Percentiles rank a stretch among this genome's conserved stretches.
These are phyloP conservation scores for Solanum corneliomulleri DNA, from an alignment of 257 asterid genomes.

Conservation along the genomic window DNA sequence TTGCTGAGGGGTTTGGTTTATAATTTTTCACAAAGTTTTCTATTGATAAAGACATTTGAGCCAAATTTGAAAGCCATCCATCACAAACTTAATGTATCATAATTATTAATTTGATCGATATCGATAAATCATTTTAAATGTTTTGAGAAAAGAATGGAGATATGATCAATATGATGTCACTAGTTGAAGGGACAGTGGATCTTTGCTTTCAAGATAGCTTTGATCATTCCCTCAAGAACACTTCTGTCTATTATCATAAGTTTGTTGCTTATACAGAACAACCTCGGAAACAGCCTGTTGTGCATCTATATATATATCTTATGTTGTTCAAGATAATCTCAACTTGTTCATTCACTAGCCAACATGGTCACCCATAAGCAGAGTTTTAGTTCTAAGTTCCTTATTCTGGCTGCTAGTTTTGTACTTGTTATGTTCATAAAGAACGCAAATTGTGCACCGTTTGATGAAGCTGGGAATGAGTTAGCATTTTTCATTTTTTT, in stretches of 20 bases:
- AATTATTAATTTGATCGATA: background rate
- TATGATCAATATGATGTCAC: background rate
- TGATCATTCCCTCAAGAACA: constrained; percentile 15
- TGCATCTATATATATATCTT: background rate
- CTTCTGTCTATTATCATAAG: constrained; percentile 15
- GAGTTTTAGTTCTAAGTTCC: background rate
- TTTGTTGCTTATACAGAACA: constrained; percentile 1
- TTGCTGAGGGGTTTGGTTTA: background rate
- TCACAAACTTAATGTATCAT: background rate
- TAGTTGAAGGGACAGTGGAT: constrained; percentile 3
- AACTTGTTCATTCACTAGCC: background rate
- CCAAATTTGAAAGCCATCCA: background rate
- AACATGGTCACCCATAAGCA: background rate
- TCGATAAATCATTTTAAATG: background rate
- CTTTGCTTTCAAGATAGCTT: constrained; percentile 39
- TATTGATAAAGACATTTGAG: constrained; percentile 8
- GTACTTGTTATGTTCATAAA: background rate
- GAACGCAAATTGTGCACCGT: background rate
- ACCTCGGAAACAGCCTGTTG: background rate
- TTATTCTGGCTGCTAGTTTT: background rate
- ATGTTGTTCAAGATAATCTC: background rate
- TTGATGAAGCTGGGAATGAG: background rate
- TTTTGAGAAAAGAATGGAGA: background rate
- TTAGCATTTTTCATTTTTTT: background rate
- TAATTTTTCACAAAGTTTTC: background rate